phyloP scores from a whole-genome alignment of 2,329 filamentous ascomycete genomes.

The Aspergillus caelatus region DNA sequence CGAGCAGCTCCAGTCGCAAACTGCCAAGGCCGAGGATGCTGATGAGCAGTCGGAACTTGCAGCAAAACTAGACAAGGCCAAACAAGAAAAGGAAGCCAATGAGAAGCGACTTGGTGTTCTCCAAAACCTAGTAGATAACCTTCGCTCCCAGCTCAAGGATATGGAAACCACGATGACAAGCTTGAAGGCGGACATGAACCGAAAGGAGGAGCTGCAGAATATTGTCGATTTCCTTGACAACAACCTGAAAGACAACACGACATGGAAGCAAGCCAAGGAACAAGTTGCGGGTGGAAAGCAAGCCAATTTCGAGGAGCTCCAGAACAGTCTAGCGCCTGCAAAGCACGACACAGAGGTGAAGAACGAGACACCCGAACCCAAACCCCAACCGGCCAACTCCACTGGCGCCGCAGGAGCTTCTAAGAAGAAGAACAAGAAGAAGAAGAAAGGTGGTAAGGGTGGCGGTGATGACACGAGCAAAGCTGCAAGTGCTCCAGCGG shows the following conservation, averaged over 20 bases:
- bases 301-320: slow-evolving; percentile 40
- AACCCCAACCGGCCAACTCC: slow-evolving; percentile 22
- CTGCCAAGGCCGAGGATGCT: slow-evolving; percentile 23
- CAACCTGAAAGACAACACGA: slow-evolving; percentile 35
- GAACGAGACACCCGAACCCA: slow-evolving; percentile 23
- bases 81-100: slow-evolving; percentile 40
- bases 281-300: slow-evolving; percentile 34
- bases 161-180: slow-evolving; percentile 53
- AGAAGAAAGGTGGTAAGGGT: slow-evolving; percentile 71
- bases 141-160: slow-evolving; percentile 58
- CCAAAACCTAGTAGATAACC: slow-evolving; percentile 57
- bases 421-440: slow-evolving; percentile 84
- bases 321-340: slow-evolving; percentile 32
- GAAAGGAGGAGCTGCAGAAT: slow-evolving; percentile 39
- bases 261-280: slow-evolving; percentile 40
- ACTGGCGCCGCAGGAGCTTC: slow-evolving; percentile 37
- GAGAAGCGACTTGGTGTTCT: slow-evolving; percentile 59
- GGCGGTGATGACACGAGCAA: slow-evolving; percentile 41
- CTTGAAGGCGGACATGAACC: slow-evolving; percentile 46
- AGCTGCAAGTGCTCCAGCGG: slow-evolving; percentile 20
- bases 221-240: slow-evolving; percentile 47
- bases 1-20: slow-evolving; percentile 35
- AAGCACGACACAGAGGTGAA: slow-evolving; percentile 26
- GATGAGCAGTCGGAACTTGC: slow-evolving; percentile 29
- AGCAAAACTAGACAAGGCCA: slow-evolving; percentile 37